phyloP scores from a whole-genome alignment of 2,329 filamentous ascomycete genomes.

The Epichloe uncinata region DNA sequence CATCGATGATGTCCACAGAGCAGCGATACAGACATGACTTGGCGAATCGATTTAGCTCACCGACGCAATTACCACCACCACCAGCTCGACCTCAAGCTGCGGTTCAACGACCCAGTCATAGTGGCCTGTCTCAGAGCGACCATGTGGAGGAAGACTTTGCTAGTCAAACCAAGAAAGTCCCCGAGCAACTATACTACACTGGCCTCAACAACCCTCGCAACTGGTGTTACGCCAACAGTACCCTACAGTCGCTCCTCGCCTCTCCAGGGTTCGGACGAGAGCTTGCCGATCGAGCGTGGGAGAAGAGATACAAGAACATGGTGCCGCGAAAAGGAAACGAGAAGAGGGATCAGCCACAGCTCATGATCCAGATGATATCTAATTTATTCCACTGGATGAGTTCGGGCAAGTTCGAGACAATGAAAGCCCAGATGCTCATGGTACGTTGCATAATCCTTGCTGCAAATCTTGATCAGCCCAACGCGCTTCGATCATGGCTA shows the following conservation, averaged over 20 bases:
- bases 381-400: conserved; percentile 46
- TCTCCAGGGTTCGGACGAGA: conserved; percentile 56
- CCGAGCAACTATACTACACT: conserved; percentile 32
- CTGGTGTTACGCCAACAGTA: conserved; percentile 89
- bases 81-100: conserved; percentile 56
- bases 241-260: conserved; percentile 71
- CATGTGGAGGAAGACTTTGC: conserved; percentile 22
- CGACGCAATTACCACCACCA: conserved; percentile 38
- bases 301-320: conserved; percentile 43
- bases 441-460: conserved; percentile 25
- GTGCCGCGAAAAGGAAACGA: conserved; percentile 51
- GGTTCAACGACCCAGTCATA: conserved; percentile 61
- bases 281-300: conserved; percentile 45
- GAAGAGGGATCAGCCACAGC: conserved; percentile 37
- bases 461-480: background rate
- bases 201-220: conserved; percentile 70
- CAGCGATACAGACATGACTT: conserved; percentile 16
- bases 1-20: conserved; percentile 21
- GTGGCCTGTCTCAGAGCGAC: conserved; percentile 45
- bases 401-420: conserved; percentile 32
- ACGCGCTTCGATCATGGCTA: background rate
- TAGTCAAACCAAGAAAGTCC: conserved; percentile 25
- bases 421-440: conserved; percentile 44
- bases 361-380: conserved; percentile 46
- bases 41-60: conserved; percentile 24